These are phyloP conservation scores for Solanum ahanhuiri DNA, from an alignment of 257 asterid species.

Conservation along the genomic window DNA sequence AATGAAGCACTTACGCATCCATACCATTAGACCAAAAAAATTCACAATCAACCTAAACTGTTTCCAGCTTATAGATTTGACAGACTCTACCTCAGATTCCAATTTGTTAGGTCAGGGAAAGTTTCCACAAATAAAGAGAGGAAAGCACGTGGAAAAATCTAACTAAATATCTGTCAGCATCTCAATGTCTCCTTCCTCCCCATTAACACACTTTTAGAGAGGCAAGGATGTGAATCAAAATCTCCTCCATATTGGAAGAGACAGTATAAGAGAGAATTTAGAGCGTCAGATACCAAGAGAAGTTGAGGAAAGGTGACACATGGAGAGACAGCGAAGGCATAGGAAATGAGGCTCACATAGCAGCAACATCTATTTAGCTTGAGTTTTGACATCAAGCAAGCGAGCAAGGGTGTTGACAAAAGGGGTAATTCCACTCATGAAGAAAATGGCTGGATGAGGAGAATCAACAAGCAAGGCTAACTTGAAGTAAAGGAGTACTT, in stretches of 20 bases:
- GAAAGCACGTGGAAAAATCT: not conserved
- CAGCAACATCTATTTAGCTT: not conserved
- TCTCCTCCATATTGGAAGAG: not conserved
- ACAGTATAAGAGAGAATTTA: not conserved
- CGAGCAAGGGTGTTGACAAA: not conserved
- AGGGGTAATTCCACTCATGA: not conserved
- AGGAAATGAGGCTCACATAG: not conserved
- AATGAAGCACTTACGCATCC: not conserved
- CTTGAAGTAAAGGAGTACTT: not conserved
- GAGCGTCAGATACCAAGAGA: not conserved
- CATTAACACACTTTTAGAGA: not conserved
- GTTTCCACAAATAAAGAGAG: not conserved
- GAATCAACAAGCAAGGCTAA: not conserved
- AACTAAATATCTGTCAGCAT: not conserved
- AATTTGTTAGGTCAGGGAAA: not conserved
- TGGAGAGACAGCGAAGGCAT: not conserved
- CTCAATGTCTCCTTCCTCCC: not conserved
- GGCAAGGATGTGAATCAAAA: not conserved
- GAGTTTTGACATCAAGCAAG: not conserved
- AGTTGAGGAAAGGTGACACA: not conserved
- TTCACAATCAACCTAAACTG: not conserved
- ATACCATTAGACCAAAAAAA: not conserved
- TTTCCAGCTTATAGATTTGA: not conserved
- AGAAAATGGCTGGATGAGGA: not conserved
- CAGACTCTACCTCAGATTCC: not conserved